These are phyloP conservation scores for Hypoxylon fragiforme DNA, from an alignment of 495 filamentous ascomycete species.

Conservation along the genomic window DNA sequence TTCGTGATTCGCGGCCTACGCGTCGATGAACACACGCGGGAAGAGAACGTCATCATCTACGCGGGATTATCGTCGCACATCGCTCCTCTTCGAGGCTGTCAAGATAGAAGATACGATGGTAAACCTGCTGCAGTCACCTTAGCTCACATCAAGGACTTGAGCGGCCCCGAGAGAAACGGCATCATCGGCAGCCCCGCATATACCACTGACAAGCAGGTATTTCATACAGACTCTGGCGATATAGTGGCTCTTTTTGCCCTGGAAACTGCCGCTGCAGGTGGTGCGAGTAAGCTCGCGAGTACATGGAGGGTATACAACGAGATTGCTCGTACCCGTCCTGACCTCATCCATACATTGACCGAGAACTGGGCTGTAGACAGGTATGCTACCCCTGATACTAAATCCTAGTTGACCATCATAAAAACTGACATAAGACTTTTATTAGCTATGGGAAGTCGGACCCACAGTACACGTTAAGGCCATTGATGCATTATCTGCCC, in stretches of 20 bases:
- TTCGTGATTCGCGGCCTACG: constrained; percentile 61
- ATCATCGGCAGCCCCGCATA: constrained; percentile 56
- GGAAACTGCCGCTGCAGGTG: constrained; percentile 49
- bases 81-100: constrained; percentile 56
- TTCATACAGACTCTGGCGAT: constrained; percentile 67
- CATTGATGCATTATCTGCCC: constrained; percentile 50
- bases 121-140: constrained; percentile 48
- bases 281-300: constrained; percentile 52
- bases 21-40: constrained; percentile 50
- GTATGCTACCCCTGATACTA: constrained; percentile 51
- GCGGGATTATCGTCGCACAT: constrained; percentile 61
- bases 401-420: constrained; percentile 44
- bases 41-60: constrained; percentile 65
- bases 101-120: constrained; percentile 47
- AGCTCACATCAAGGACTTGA: constrained; percentile 62
- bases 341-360: constrained; percentile 56
- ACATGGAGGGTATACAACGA: constrained; percentile 59
- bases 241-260: constrained; percentile 60
- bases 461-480: constrained; percentile 36
- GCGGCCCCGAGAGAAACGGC: constrained; percentile 37
- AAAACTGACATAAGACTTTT: constrained; percentile 38
- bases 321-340: constrained; percentile 56
- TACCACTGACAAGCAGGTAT: constrained; percentile 61
- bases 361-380: constrained; percentile 56
- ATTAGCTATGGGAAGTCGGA: constrained; percentile 30